Conservation (phyloP, 1,139 yeast genomes). For the Yamadazyma pseudoaaseri region DNA sequence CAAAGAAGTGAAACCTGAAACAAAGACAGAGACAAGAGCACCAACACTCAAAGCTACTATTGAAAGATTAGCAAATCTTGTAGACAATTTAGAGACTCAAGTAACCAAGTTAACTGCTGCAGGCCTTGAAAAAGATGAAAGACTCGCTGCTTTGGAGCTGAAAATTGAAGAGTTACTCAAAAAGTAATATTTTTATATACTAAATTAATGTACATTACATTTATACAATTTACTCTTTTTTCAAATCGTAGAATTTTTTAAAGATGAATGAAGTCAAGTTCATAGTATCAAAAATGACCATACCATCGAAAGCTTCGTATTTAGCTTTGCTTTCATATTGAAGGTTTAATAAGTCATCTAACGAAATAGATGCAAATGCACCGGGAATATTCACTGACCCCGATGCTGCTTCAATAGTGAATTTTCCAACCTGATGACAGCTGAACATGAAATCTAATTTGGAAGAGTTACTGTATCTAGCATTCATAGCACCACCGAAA, state of each 20-base stretch:
- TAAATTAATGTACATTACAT: slow-evolving; percentile 6
- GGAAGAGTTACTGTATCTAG: slow-evolving; percentile 48
- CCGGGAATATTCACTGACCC: slow-evolving; percentile 49
- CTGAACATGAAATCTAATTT: slow-evolving; percentile 74
- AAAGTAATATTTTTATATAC: slow-evolving; percentile 16
- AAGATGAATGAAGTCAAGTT: slow-evolving; percentile 66
- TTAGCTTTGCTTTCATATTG: slow-evolving; percentile 60
- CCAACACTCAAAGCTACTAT: slow-evolving; percentile 69
- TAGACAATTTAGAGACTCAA: slow-evolving; percentile 54
- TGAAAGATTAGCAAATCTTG: slow-evolving; percentile 60
- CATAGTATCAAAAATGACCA: slow-evolving; percentile 65
- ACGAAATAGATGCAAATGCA: slow-evolving; percentile 50
- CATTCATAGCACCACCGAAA: slow-evolving; percentile 48
- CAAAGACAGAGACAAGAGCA: slow-evolving; percentile 27
- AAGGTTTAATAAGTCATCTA: slow-evolving; percentile 66
- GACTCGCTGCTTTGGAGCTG: slow-evolving; percentile 44
- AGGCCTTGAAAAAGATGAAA: slow-evolving; percentile 62
- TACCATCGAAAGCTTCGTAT: slow-evolving; percentile 59
- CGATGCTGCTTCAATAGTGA: slow-evolving; percentile 62
- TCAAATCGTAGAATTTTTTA: slow-evolving; percentile 63
- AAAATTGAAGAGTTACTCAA: slow-evolving; percentile 41
- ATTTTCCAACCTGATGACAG: slow-evolving; percentile 71
- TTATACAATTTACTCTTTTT: slow-evolving; percentile 18
- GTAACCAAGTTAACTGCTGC: slow-evolving; percentile 51
- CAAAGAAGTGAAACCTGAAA: slow-evolving; percentile 11